Percentiles rank a stretch among this genome's conserved stretches.
These are phyloP conservation scores for Solanum corneliomulleri DNA, from an alignment of 257 asterid species.

Conservation along the genomic window DNA sequence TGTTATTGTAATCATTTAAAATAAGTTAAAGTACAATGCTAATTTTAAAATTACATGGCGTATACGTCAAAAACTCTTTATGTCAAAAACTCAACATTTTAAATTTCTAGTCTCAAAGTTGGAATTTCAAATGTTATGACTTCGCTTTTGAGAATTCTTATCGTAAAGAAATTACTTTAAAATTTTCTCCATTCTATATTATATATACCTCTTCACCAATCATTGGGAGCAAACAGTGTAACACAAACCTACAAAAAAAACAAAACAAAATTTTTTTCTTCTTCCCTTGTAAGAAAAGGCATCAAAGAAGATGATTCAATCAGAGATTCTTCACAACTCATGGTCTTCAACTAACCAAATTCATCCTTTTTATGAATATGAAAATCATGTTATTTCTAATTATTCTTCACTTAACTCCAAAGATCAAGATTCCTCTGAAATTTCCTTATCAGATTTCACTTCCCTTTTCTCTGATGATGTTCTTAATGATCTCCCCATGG, in stretches of 20 bases:
- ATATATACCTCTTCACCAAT: neutral
- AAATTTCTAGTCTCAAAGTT: neutral
- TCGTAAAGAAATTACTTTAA: neutral
- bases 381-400: constrained; percentile 11
- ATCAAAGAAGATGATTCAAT: constrained; percentile 32
- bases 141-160: neutral
- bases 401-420: constrained; percentile 23
- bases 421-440: constrained; percentile 14
- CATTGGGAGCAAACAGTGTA: neutral
- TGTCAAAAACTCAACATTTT: neutral
- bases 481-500: constrained; percentile 20
- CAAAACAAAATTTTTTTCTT: neutral
- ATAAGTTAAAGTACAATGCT: neutral
- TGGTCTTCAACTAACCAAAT: constrained; percentile 25
- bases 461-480: constrained; percentile 21
- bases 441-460: constrained; percentile 31
- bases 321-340: constrained; percentile 27
- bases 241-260: neutral
- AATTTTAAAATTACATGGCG: neutral
- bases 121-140: neutral
- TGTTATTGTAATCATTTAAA: neutral
- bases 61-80: neutral
- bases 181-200: neutral
- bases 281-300: neutral
- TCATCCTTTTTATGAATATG: constrained; percentile 3